These are phyloP conservation scores for Adansonia grandidieri DNA, from an alignment of 441 rosid genomes.

Conservation along the genomic window DNA sequence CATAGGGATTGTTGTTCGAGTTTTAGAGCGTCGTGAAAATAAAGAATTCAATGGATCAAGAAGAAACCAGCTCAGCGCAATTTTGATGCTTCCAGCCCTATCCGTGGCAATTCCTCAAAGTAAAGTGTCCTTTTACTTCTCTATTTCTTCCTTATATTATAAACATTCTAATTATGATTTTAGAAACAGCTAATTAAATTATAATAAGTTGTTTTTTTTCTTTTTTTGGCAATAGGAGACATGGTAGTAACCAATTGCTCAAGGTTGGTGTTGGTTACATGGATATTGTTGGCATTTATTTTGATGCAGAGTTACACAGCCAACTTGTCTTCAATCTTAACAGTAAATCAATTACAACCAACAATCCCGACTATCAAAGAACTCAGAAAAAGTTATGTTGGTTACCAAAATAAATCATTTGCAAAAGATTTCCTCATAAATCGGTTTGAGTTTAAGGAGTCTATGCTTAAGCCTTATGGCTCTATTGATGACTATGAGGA, in stretches of 20 bases:
- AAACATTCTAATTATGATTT: background rate
- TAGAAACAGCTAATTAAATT: background rate
- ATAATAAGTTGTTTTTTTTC: background rate
- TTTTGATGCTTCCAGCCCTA: slow-evolving; percentile 33
- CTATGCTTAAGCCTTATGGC: slow-evolving; percentile 2
- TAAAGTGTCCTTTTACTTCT: slow-evolving; percentile 5
- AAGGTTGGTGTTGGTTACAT: slow-evolving; percentile 29
- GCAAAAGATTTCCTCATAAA: slow-evolving; percentile 25
- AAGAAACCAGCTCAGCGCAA: slow-evolving; percentile 17
- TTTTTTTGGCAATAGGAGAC: slow-evolving; percentile 33
- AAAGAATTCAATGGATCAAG: slow-evolving; percentile 27
- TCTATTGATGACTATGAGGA: slow-evolving; percentile 21
- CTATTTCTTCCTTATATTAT: too few species aligned
- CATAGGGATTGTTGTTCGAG: slow-evolving; percentile 33
- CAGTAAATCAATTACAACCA: background rate
- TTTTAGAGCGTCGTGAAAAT: slow-evolving; percentile 34
- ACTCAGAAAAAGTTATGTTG: slow-evolving; percentile 18
- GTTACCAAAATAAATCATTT: slow-evolving; percentile 35
- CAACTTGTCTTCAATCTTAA: background rate
- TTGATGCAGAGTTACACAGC: slow-evolving; percentile 9
- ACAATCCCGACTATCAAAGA: background rate
- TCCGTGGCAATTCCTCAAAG: slow-evolving; percentile 34
- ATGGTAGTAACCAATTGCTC: slow-evolving; percentile 37
- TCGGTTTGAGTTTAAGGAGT: slow-evolving; percentile 5
- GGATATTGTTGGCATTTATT: background rate